phyloP scores from a whole-genome alignment of 148 eudicot genomes.

The Vaccinium myrtillus region DNA sequence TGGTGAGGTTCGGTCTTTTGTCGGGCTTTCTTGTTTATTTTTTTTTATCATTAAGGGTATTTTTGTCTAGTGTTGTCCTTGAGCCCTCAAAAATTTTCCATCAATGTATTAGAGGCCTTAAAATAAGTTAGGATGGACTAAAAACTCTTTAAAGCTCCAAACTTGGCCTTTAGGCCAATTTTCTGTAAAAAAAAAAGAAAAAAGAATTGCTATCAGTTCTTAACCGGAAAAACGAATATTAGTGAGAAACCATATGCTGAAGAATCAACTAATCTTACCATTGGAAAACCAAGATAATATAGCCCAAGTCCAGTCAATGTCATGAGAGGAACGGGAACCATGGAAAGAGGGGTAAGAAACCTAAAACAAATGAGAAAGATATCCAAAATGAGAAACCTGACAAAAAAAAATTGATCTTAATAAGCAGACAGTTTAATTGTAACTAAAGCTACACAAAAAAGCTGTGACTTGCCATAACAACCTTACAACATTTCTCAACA shows the following conservation, averaged over 20 bases:
- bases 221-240: neutral
- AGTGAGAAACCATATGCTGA: neutral
- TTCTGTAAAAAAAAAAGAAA: neutral
- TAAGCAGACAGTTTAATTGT: neutral
- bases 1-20: too few relatives aligned
- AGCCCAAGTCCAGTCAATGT: slow-evolving; percentile 70
- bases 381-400: neutral
- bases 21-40: too few relatives aligned
- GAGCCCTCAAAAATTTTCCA: too few relatives aligned
- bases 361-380: slow-evolving; percentile 27
- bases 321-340: slow-evolving; percentile 82
- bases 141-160: too few relatives aligned
- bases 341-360: slow-evolving; percentile 67
- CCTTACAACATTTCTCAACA: slow-evolving; percentile 52
- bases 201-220: neutral
- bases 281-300: slow-evolving; percentile 63
- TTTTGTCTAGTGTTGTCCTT: too few relatives aligned
- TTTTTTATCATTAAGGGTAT: too few relatives aligned
- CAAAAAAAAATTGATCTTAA: neutral
- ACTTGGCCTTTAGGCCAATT: too few relatives aligned
- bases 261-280: slow-evolving; percentile 35
- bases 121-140: too few relatives aligned
- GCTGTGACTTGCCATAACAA: too few relatives aligned
- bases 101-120: too few relatives aligned
- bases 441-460: too few relatives aligned